Evolutionary conservation across 352 stramenopile species (phyloP).

Genomic region (Phytophthora sp.): DNA sequence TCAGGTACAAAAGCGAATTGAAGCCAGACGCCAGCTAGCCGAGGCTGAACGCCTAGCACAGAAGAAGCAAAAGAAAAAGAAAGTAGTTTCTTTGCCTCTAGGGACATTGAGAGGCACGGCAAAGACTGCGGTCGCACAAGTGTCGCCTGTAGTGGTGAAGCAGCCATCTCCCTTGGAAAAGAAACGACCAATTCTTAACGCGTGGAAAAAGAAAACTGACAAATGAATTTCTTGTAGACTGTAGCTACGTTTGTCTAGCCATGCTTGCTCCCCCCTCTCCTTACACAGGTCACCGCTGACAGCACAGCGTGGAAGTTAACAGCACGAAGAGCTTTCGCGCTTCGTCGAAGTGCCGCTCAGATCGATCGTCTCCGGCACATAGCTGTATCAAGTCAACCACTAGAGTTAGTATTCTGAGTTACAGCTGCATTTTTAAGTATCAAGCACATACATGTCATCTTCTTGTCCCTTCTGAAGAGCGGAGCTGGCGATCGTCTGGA

Average conservation of each 20-base stretch:
- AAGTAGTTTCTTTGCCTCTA: constrained; percentile 11
- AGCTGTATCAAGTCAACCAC: constrained; percentile 41
- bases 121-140: constrained; percentile 27
- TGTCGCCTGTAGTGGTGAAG: neutral
- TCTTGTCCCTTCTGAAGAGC: constrained; percentile 89
- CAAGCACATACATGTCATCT: constrained; percentile 77
- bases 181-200: constrained; percentile 2
- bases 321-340: constrained; percentile 74
- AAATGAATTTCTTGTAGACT: constrained; percentile 25
- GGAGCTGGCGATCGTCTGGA: constrained; percentile 92
- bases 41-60: constrained; percentile 35
- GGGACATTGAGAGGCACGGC: constrained; percentile 17
- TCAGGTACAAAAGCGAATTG: constrained; percentile 46
- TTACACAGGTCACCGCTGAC: too few species aligned
- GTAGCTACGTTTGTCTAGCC: constrained; percentile 20
- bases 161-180: neutral
- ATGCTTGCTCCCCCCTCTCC: neutral
- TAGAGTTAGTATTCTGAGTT: neutral
- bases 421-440: neutral
- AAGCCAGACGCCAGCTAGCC: constrained; percentile 39
- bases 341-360: constrained; percentile 76
- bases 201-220: constrained; percentile 22
- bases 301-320: too few species aligned
- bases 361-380: constrained; percentile 88
- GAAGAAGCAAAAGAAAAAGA: constrained; percentile 33